A percentile compares a stretch with the other conserved stretches of the same genome.
Conservation (phyloP, 2,329 filamentous ascomycete species). For the Pezicula neosporulosa region DNA sequence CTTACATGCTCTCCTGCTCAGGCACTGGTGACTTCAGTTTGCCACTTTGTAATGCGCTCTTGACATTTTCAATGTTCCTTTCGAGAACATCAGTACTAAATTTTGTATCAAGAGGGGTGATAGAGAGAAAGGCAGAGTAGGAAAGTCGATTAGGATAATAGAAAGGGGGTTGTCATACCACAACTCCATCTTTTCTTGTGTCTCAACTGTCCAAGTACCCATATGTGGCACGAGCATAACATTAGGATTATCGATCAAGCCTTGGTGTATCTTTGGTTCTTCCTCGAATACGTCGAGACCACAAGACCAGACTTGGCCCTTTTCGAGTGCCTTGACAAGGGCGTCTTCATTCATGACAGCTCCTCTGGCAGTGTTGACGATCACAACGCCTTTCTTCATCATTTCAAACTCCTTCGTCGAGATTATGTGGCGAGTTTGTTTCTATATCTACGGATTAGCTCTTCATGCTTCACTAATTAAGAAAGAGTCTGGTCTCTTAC, state of each 20-base stretch:
- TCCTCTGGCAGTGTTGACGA: constrained; percentile 81
- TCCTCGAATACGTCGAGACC: constrained; percentile 83
- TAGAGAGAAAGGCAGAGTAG: no score
- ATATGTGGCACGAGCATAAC: constrained; percentile 80
- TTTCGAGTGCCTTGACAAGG: constrained; percentile 68
- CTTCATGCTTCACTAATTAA: background rate
- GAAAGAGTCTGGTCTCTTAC: constrained; percentile 42
- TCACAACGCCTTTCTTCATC: constrained; percentile 75
- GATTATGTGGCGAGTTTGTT: constrained; percentile 72
- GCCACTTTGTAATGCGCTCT: constrained; percentile 56
- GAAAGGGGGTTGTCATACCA: constrained; percentile 32
- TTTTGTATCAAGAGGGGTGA: no score
- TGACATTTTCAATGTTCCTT: constrained; percentile 64
- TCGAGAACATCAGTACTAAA: no score
- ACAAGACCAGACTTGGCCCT: constrained; percentile 64
- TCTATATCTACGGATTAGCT: constrained; percentile 26
- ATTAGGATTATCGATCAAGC: constrained; percentile 64
- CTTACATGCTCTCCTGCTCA: constrained; percentile 56
- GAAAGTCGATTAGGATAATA: no score
- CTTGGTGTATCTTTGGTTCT: constrained; percentile 73
- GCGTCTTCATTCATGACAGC: constrained; percentile 80
- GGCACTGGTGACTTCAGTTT: constrained; percentile 66
- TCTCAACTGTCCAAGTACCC: constrained; percentile 77
- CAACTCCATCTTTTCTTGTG: constrained; percentile 65
- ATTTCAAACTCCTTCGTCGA: constrained; percentile 64